Percentiles rank a stretch among this genome's conserved stretches.
phyloP scores from a whole-genome alignment of 2,329 filamentous ascomycete species.

The Claviceps maximensis region DNA sequence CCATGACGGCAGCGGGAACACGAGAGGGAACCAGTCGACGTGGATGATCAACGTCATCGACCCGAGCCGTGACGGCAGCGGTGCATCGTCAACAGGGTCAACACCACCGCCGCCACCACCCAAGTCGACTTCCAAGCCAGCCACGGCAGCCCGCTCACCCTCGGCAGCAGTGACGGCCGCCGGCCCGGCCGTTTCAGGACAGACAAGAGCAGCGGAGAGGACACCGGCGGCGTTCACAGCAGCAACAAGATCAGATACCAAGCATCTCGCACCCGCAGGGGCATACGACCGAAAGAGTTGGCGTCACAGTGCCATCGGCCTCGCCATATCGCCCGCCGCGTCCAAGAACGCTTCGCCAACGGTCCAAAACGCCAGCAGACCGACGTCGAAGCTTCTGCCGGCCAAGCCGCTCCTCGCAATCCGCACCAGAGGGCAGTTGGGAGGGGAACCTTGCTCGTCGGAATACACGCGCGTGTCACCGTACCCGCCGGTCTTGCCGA shows the following conservation, averaged over 20 bases:
- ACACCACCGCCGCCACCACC: background rate
- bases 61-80: constrained; percentile 10
- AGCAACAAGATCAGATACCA: background rate
- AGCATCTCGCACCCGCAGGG: constrained; percentile 7
- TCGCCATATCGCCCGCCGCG: constrained; percentile 27
- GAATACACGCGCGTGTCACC: constrained; percentile 7
- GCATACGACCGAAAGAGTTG: constrained; percentile 18
- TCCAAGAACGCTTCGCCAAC: constrained; percentile 12
- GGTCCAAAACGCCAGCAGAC: constrained; percentile 14
- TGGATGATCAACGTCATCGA: constrained; percentile 16
- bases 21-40: constrained; percentile 5
- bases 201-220: background rate
- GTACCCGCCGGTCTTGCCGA: constrained; percentile 14
- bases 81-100: background rate
- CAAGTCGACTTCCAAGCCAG: background rate
- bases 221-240: constrained; percentile 1
- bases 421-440: background rate
- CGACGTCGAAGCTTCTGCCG: constrained; percentile 30
- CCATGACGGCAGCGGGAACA: constrained; percentile 8
- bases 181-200: background rate
- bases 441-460: constrained; percentile 5
- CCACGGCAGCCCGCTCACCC: background rate
- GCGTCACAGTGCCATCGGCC: constrained; percentile 27
- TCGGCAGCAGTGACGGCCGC: background rate
- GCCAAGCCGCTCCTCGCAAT: constrained; percentile 30